A percentile compares a stretch with the other conserved stretches of the same genome.
Conservation (phyloP, 176 grass and related monocot genomes). For the Sorghum bicolor region DNA sequence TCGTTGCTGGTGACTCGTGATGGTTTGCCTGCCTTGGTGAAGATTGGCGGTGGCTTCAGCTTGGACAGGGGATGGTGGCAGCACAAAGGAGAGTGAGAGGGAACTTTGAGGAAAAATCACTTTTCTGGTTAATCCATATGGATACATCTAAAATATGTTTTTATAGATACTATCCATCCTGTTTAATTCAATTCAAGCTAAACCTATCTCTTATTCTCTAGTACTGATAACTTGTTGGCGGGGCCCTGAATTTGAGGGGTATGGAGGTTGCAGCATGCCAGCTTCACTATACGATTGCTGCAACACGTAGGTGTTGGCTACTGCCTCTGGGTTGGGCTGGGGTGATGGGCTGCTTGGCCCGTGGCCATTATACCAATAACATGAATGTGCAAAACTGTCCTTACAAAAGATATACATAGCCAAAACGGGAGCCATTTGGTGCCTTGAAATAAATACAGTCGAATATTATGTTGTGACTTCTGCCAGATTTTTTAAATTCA, state of each 20-base stretch:
- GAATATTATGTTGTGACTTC: not conserved
- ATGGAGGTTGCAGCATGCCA: not conserved
- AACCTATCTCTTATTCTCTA: not conserved
- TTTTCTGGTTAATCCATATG: conserved; percentile 10
- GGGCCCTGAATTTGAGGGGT: not conserved
- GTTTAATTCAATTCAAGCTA: not conserved
- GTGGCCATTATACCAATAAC: not conserved
- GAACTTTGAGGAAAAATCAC: not conserved
- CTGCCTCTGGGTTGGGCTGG: not conserved
- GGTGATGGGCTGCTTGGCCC: not conserved
- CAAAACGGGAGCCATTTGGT: not conserved
- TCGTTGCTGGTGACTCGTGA: not conserved
- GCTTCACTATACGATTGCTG: not conserved
- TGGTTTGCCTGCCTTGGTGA: not conserved
- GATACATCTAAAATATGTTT: not conserved
- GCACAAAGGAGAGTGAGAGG: not conserved
- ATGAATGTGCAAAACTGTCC: not conserved
- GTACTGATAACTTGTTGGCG: not conserved
- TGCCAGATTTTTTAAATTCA: conserved; percentile 2
- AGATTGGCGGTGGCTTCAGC: not conserved
- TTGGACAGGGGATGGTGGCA: not conserved
- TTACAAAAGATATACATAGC: not conserved
- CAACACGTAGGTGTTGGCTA: not conserved
- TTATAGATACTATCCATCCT: not conserved
- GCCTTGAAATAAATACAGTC: not conserved